These are phyloP conservation scores for Tuber microsphaerosporum DNA, from an alignment of 495 filamentous ascomycete genomes.

Conservation along the genomic window DNA sequence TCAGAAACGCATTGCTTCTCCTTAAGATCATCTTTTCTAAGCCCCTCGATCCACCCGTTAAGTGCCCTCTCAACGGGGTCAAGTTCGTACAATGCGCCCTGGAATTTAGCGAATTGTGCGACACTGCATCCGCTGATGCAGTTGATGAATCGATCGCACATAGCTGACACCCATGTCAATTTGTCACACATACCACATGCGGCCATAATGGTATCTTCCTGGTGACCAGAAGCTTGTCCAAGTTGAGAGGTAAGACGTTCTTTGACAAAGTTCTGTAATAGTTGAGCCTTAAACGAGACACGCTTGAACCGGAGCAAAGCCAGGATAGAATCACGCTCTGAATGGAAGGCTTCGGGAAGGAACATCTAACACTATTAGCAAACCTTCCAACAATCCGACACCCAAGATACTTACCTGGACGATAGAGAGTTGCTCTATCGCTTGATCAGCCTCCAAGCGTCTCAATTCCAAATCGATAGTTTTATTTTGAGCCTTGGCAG, in stretches of 20 bases:
- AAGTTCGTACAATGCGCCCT: constrained; percentile 74
- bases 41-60: constrained; percentile 77
- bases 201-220: constrained; percentile 66
- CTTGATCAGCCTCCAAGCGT: constrained; percentile 83
- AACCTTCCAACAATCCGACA: neutral
- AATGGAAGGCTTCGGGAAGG: constrained; percentile 76
- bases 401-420: constrained; percentile 47
- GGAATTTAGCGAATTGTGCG: constrained; percentile 67
- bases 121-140: constrained; percentile 66
- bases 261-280: constrained; percentile 72
- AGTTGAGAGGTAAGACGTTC: constrained; percentile 58
- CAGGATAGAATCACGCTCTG: constrained; percentile 72
- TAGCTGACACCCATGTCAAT: constrained; percentile 70
- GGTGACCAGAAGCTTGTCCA: constrained; percentile 49
- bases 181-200: constrained; percentile 77
- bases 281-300: constrained; percentile 75
- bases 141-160: constrained; percentile 77
- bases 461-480: constrained; percentile 85
- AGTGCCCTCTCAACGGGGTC: constrained; percentile 87
- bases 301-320: constrained; percentile 81
- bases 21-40: constrained; percentile 81
- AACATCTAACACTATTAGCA: constrained; percentile 53
- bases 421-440: constrained; percentile 77
- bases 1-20: constrained; percentile 71
- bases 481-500: constrained; percentile 83